These are phyloP conservation scores for Abrus pulchellus DNA, from an alignment of 306 rosid species.

Conservation along the genomic window DNA sequence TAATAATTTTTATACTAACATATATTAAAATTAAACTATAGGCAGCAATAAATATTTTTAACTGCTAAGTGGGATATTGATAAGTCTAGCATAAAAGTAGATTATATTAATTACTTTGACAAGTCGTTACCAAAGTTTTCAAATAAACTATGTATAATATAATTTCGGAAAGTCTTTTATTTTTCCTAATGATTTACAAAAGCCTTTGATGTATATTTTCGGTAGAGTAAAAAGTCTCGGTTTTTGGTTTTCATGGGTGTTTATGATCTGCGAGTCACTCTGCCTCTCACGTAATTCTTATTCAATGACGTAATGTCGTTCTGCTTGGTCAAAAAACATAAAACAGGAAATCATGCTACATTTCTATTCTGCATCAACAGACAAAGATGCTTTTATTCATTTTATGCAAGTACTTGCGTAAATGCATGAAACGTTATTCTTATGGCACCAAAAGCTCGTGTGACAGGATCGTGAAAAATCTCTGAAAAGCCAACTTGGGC, in stretches of 20 bases:
- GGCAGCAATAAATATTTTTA: background rate
- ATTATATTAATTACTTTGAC: too few species aligned
- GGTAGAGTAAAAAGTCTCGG: background rate
- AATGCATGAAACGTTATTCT: background rate
- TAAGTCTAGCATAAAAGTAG: too few species aligned
- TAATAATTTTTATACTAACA: too few species aligned
- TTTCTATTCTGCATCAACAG: background rate
- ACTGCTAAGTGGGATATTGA: too few species aligned
- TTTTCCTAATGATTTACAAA: too few species aligned
- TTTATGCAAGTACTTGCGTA: background rate
- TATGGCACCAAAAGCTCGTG: conserved; percentile 24
- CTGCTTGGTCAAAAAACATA: background rate
- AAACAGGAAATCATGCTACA: conserved; percentile 1
- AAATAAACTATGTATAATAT: background rate
- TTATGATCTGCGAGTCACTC: background rate
- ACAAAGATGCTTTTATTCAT: conserved; percentile 7
- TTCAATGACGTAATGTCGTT: background rate
- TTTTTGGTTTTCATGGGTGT: background rate
- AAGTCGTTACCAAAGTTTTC: too few species aligned
- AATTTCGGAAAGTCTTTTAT: background rate
- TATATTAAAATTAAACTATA: background rate
- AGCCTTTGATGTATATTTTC: too few species aligned
- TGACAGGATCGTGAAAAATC: background rate
- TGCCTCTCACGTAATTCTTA: background rate
- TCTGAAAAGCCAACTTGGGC: conserved; percentile 4